Conservation (phyloP, 2,329 filamentous ascomycete genomes). For the Aspergillus quadricinctus region DNA sequence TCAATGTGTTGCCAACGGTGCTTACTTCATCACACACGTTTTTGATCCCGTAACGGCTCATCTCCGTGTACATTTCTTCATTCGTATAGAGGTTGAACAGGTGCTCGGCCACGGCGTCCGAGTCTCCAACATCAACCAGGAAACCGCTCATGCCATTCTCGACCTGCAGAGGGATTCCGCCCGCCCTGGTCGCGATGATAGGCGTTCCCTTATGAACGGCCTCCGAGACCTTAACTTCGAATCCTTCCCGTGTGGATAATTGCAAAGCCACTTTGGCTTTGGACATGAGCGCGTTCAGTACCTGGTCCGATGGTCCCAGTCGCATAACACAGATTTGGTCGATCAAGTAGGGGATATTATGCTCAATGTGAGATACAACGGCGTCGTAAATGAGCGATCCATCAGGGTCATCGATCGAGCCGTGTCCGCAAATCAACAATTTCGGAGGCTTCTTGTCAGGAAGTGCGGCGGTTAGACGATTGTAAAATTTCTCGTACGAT, state of each 20-base stretch:
- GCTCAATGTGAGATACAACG: slow-evolving; percentile 64
- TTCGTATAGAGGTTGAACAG: slow-evolving; percentile 64
- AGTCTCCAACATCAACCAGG: slow-evolving; percentile 68
- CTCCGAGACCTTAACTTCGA: slow-evolving; percentile 83
- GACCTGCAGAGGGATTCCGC: slow-evolving; percentile 78
- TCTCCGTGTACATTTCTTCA: slow-evolving; percentile 58
- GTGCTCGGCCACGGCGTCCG: slow-evolving; percentile 63
- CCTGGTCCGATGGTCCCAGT: slow-evolving; percentile 71
- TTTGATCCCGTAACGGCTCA: slow-evolving; percentile 59
- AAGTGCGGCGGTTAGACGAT: slow-evolving; percentile 50
- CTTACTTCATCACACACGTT: slow-evolving; percentile 77
- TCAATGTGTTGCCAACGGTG: slow-evolving; percentile 72
- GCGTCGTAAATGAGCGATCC: slow-evolving; percentile 67
- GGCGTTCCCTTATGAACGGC: slow-evolving; percentile 75
- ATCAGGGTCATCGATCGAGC: slow-evolving; percentile 77
- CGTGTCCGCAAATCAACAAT: slow-evolving; percentile 72
- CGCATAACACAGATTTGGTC: slow-evolving; percentile 70
- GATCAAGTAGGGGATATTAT: slow-evolving; percentile 57
- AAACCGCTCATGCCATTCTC: slow-evolving; percentile 68
- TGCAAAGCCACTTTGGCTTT: slow-evolving; percentile 71
- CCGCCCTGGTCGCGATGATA: slow-evolving; percentile 68
- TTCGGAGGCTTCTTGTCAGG: slow-evolving; percentile 58
- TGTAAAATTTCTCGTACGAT: slow-evolving; percentile 67
- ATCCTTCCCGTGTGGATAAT: slow-evolving; percentile 75
- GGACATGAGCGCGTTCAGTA: slow-evolving; percentile 71